Evolutionary conservation across 371 early-diverging fungal genomes (phyloP).

Genomic region (Mortierella sp.): DNA sequence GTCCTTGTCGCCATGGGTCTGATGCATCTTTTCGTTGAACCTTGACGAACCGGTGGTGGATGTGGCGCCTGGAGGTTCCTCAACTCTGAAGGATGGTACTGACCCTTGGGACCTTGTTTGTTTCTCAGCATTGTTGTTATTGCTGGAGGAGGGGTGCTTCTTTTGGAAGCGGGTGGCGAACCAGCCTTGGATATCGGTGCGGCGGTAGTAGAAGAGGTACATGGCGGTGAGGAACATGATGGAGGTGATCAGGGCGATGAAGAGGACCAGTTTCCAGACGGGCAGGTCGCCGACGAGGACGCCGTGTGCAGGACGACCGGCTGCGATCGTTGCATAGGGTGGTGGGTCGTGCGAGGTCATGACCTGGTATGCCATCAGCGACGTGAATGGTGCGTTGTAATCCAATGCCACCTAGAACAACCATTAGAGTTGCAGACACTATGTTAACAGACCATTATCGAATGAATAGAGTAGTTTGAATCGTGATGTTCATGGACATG

Average conservation of each 20-base stretch:
- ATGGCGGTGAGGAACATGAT: background rate
- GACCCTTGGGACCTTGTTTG: too few species aligned
- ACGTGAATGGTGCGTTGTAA: slow-evolving; percentile 74
- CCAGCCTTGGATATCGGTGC: slow-evolving; percentile 14
- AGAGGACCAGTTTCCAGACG: slow-evolving; percentile 9
- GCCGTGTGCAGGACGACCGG: slow-evolving; percentile 3
- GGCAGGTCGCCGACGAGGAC: slow-evolving; percentile 8
- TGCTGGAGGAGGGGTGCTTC: background rate
- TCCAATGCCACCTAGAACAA: slow-evolving; percentile 71
- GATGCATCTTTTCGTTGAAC: too few species aligned
- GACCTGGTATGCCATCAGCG: slow-evolving; percentile 68
- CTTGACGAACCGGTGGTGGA: too few species aligned
- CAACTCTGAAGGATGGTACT: too few species aligned
- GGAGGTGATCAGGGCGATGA: background rate
- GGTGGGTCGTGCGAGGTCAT: slow-evolving; percentile 60
- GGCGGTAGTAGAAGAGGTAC: background rate
- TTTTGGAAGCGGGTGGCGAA: background rate
- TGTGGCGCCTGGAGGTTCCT: too few species aligned
- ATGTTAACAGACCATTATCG: too few species aligned
- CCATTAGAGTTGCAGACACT: too few species aligned
- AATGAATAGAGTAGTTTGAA: too few species aligned
- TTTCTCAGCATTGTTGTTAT: too few species aligned
- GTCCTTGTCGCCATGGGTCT: too few species aligned
- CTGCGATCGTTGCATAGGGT: slow-evolving; percentile 59
- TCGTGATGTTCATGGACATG: background rate